Evolutionary conservation across 305 asterid genomes (phyloP).

Genomic region (Salvia sclarea): DNA sequence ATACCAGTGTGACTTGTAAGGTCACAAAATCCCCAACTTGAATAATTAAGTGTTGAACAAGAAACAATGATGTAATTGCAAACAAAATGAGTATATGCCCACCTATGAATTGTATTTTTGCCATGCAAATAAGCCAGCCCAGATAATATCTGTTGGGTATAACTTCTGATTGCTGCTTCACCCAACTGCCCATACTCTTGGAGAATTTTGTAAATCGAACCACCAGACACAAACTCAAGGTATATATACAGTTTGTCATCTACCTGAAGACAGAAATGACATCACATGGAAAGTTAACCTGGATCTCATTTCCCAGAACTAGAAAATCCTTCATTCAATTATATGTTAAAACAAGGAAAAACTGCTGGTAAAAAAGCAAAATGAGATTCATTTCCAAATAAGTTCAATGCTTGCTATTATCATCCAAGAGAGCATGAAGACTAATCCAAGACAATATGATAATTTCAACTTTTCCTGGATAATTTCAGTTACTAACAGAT

Average conservation of each 20-base stretch:
- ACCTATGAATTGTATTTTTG: conserved; percentile 51
- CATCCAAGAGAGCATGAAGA: conserved; percentile 15
- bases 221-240: conserved; percentile 74
- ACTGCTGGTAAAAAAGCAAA: conserved; percentile 1
- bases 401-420: conserved; percentile 27
- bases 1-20: too few relatives aligned
- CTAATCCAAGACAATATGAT: conserved; percentile 1
- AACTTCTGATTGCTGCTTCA: conserved; percentile 63
- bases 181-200: conserved; percentile 76
- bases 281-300: conserved; percentile 23
- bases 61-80: conserved; percentile 13
- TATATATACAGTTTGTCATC: conserved; percentile 62
- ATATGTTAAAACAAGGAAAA: conserved; percentile 12
- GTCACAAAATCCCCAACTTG: conserved; percentile 18
- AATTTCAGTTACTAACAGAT: background rate
- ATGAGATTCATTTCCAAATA: background rate
- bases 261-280: conserved; percentile 43
- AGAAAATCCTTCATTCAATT: conserved; percentile 19
- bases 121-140: conserved; percentile 57
- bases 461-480: background rate
- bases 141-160: conserved; percentile 54
- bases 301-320: conserved; percentile 5
- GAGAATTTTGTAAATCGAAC: conserved; percentile 69
- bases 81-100: conserved; percentile 26
- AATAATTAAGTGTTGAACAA: conserved; percentile 16